phyloP scores from a whole-genome alignment of 208 protist species.

The Leishmania gerbilli region DNA sequence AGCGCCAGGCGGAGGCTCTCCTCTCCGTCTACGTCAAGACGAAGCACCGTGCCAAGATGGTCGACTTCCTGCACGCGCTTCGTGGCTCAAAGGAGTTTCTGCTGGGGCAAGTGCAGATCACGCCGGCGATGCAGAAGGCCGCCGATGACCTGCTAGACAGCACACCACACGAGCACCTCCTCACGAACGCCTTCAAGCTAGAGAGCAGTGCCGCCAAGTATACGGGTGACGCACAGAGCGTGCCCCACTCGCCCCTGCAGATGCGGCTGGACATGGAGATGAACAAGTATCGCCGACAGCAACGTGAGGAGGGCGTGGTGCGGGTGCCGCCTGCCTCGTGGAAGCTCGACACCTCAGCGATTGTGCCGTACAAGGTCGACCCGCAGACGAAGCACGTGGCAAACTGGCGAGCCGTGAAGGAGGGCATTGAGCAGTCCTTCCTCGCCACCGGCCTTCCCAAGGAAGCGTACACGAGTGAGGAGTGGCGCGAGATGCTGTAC shows the following conservation, averaged over 20 bases:
- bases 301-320: constrained; percentile 89
- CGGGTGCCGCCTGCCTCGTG: constrained; percentile 81
- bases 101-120: constrained; percentile 60
- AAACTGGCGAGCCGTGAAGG: constrained; percentile 91
- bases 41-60: constrained; percentile 78
- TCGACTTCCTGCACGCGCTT: constrained; percentile 77
- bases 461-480: constrained; percentile 74
- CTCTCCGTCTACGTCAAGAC: constrained; percentile 79
- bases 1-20: constrained; percentile 82
- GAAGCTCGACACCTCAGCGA: constrained; percentile 64
- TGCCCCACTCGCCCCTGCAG: constrained; percentile 81
- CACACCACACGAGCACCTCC: constrained; percentile 80
- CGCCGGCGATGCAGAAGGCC: constrained; percentile 54
- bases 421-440: constrained; percentile 86
- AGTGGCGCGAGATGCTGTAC: constrained; percentile 80
- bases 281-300: constrained; percentile 74
- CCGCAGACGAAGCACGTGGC: constrained; percentile 59
- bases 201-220: constrained; percentile 61
- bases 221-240: constrained; percentile 65
- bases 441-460: constrained; percentile 70
- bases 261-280: constrained; percentile 89
- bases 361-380: constrained; percentile 87
- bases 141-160: constrained; percentile 75
- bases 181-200: constrained; percentile 80
- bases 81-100: constrained; percentile 81